phyloP scores from a whole-genome alignment of 2,329 filamentous ascomycete genomes.

The Ascochyta pisi region DNA sequence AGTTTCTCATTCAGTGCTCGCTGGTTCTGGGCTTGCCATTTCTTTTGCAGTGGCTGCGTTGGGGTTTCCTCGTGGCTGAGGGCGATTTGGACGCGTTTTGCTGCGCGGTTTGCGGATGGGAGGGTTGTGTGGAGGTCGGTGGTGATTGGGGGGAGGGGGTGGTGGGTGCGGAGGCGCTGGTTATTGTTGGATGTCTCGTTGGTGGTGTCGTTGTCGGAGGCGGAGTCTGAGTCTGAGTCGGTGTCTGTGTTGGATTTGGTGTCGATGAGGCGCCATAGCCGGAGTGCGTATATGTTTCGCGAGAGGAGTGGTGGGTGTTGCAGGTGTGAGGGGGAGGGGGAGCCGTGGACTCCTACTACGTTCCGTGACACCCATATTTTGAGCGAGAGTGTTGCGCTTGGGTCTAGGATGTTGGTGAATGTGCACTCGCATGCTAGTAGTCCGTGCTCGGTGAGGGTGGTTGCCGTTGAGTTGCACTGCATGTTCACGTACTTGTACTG shows the following conservation, averaged over 20 bases:
- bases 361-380: slow-evolving; percentile 31
- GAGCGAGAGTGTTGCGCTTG: slow-evolving; percentile 11
- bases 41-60: background rate
- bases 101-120: slow-evolving; percentile 35
- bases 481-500: slow-evolving; percentile 14
- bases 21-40: slow-evolving; percentile 26
- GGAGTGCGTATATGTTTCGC: slow-evolving; percentile 32
- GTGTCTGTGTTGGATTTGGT: background rate
- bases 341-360: slow-evolving; percentile 15
- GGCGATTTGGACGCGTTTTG: slow-evolving; percentile 32
- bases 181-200: background rate
- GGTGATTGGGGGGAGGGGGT: slow-evolving; percentile 13
- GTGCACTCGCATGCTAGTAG: slow-evolving; percentile 13
- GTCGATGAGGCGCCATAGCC: slow-evolving; percentile 27
- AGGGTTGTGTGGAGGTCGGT: slow-evolving; percentile 34
- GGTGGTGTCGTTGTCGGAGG: slow-evolving; percentile 1
- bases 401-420: slow-evolving; percentile 21
- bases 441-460: slow-evolving; percentile 19
- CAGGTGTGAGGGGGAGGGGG: background rate
- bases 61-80: slow-evolving; percentile 30
- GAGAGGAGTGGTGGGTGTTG: slow-evolving; percentile 12
- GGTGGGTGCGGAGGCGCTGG: slow-evolving; percentile 12
- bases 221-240: background rate
- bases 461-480: slow-evolving; percentile 10
- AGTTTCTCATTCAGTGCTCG: slow-evolving; percentile 23